Evolutionary conservation across 78 protist genomes (phyloP), one percentile per base, ranked within the genome.

Genomic region (Trichosphaerium sp.): DNA sequence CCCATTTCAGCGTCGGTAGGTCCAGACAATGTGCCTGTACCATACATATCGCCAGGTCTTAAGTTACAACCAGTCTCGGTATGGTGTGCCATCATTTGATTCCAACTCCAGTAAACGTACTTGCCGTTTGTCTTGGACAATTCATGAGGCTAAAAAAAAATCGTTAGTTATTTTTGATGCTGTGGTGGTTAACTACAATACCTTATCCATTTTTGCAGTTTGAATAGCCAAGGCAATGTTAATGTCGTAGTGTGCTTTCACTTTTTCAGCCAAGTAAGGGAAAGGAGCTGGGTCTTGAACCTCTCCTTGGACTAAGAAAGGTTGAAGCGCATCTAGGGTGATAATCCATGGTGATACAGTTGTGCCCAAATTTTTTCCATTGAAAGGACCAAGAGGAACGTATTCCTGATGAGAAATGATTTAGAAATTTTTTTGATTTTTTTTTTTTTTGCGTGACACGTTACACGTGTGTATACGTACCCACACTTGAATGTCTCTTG

Each of bases 341-440:
- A 89, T 93, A 29, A 94, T 89, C 98, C 98, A 94, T 1, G 98
- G 93, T 35, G 94, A 87, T 65, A 94, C 74, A 38, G 94, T 74
- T 39, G 94, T 73, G 80, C 80, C 84, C 51, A 94, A 90, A 77
- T 83, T 82, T 82, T 94, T 94, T 15, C 80, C 91, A 28, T 69
- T 60, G 75, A 94, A 90, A 37, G 98, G 98, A 11, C 98, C 98
- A 12, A 94, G 87, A 3, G 98, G 98, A 2, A 83, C 92, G 54
- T 93, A 90, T 65, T 83, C 88, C n/a, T n/a, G n/a, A n/a, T n/a
- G n/a, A n/a, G n/a, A n/a, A n/a, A n/a, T n/a, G n/a, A n/a, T n/a
- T n/a, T n/a, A n/a, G n/a, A n/a, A n/a, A n/a, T n/a, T n/a, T n/a
- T n/a, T n/a, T n/a, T n/a, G n/a, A n/a, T n/a, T n/a, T n/a, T n/a